Base-by-base conservation (phyloP, 352 stramenopile genomes). In the Phytophthora sp. region DNA sequence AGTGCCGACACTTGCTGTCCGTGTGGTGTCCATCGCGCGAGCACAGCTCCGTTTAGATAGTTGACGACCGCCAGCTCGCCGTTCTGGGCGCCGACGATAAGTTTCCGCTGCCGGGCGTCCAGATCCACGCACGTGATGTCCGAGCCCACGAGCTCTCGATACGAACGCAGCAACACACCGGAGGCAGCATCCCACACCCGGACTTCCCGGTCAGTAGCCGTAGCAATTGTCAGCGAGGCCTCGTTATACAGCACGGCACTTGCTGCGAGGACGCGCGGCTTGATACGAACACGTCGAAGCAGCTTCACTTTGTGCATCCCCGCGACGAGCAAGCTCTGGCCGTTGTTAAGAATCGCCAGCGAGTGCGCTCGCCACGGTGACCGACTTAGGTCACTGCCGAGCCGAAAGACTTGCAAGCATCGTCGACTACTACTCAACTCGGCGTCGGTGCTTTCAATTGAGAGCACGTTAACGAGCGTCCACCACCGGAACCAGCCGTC, bases 401-500 rank as follows among this genome's bases (percentile, higher is more conserved):
- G 57, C 4, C 83, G 75, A 63, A 92, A 92, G 0, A 79, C 85
- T 38, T 94, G 82, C 2, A 94, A 50, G 56, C 83, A 94, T 0
- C 79, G 77, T 30, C 66, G 39, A 47, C 69, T 82, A n/a, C 64
- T 82, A 55, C 71, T 88, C 20, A 86, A 63, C 44, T 86, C 77
- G 1, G 77, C 56, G 23, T 86, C 79, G 20, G 71, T 90, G 45
- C 80, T 86, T 27, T 94, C 86, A 15, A 82, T 77, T 0, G 83
- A 86, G 3, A 89, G 57, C 7, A 92, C 76, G 33, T 88, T 81
- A 9, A 70, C 67, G 16, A 94, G 68, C 15, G 82, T 91, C 83
- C 86, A 94, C 86, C 86, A 94, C 58, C 88, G 89, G 62, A 94
- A 91, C 79, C 82, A 94, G 27, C 86, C 86, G 21, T 90, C 86